Percentiles rank a stretch among this genome's conserved stretches.
phyloP scores from a whole-genome alignment of 2,329 filamentous ascomycete genomes.

The Sporothrix pallida region DNA sequence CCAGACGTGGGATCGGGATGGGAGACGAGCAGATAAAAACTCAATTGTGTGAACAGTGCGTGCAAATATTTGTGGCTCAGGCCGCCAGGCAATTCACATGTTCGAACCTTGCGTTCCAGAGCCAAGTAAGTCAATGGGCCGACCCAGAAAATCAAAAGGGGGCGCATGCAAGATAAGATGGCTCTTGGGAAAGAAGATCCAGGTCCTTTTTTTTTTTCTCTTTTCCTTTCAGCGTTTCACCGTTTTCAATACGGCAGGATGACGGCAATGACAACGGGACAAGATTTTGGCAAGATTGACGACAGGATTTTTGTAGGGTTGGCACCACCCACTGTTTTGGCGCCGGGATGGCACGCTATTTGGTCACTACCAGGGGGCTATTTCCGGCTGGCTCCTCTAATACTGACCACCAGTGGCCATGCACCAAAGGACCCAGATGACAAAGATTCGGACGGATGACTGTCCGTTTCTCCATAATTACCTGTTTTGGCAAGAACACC shows the following conservation, averaged over 20 bases:
- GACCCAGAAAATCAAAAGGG: background rate
- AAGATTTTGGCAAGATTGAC: background rate
- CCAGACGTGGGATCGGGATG: background rate
- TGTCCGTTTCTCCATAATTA: conserved; percentile 16
- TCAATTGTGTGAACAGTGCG: background rate
- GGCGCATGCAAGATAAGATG: background rate
- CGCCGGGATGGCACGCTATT: conserved; percentile 6
- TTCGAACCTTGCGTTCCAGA: background rate
- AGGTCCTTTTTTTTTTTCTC: too few species aligned
- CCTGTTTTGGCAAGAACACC: background rate
- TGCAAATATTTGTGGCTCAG: background rate
- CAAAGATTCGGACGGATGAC: conserved; percentile 30
- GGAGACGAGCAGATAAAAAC: too few species aligned
- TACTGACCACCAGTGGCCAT: background rate
- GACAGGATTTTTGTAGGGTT: background rate
- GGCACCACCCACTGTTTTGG: too few species aligned
- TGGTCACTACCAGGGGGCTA: background rate
- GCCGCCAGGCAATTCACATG: conserved; percentile 13
- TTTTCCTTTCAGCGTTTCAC: background rate
- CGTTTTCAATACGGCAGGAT: conserved; percentile 1
- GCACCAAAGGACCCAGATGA: background rate
- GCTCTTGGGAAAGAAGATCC: too few species aligned
- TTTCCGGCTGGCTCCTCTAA: background rate
- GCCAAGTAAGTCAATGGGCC: background rate
- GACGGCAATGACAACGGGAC: background rate